Base-by-base conservation (phyloP, 768 basidiomycete species). In the Trametes cinnabarina region DNA sequence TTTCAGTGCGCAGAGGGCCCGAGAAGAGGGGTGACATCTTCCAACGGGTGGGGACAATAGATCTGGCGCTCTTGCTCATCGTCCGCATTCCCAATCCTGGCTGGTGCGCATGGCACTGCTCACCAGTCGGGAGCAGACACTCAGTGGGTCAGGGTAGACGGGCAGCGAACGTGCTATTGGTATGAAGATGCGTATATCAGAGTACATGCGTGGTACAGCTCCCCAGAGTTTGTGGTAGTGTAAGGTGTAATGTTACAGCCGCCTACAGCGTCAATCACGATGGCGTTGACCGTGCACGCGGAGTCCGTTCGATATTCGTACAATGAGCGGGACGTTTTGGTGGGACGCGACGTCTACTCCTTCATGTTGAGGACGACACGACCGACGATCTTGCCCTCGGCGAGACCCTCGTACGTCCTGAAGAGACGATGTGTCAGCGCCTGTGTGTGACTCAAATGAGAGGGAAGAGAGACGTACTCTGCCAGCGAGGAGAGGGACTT, bases 401-500 rank as follows among this genome's bases (percentile, higher is more conserved):
- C 71, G 51, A 81, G 67, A 37, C 70, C 73, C 32, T 77, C 63
- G 63, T 76, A 80, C 0, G 76, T 74, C 19, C 74, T 76, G 40
- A 20, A 20, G 25, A 51, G 25, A 30, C 30, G 44, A 37, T 55
- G 32, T 22, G 20, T 39, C 19, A n/a, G n/a, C n/a, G n/a, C n/a
- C n/a, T n/a, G n/a, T 7, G 20, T n/a, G 19, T 2, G n/a, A 34
- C 11, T 15, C 3, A 32, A 43, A 3, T 1, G 32, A 19, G 14
- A n/a, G n/a, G 11, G n/a, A 49, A 39, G 50, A 42, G 47, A 14
- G n/a, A 77, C 83, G 61, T 57, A 85, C 80, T 76, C 70, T 34
- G 76, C 69, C 41, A 91, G 78, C 3, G 83, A 80, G 0, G 72
- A 64, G 34, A 92, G 73, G 0, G 74, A 75, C 68, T 74, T 79